Percentiles rank a stretch among this genome's conserved stretches.
phyloP scores from a whole-genome alignment of 2,329 filamentous ascomycete species.

The Phaeosphaeriaceae sp. region DNA sequence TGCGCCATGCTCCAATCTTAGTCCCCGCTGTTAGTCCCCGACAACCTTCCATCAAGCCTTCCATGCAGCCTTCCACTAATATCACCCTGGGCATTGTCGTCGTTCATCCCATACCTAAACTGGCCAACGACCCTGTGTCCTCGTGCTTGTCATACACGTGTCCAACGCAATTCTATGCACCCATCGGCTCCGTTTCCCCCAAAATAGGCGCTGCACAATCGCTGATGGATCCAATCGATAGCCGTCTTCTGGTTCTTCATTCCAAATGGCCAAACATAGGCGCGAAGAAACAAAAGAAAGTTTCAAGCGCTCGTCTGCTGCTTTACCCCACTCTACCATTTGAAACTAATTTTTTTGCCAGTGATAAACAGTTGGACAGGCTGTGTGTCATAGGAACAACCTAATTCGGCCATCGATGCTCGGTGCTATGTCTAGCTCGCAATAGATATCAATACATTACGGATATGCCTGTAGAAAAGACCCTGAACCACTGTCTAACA shows the following conservation, averaged over 20 bases:
- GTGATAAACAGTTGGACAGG: no score
- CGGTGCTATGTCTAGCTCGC: no score
- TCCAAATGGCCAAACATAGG: no score
- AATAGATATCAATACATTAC: no score
- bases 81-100: background rate
- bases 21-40: background rate
- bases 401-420: no score
- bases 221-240: slow-evolving; percentile 1
- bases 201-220: background rate
- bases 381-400: no score
- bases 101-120: background rate
- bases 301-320: no score
- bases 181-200: background rate
- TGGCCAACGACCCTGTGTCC: background rate
- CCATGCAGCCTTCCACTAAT: background rate
- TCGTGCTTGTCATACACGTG: background rate
- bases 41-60: slow-evolving; percentile 2
- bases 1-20: slow-evolving; percentile 1
- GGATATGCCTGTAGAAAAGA: no score
- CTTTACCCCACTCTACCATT: no score
- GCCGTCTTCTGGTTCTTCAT: background rate
- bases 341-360: no score
- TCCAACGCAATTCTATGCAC: background rate
- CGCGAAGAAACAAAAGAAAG: no score
- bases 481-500: no score